phyloP scores from a whole-genome alignment of 495 filamentous ascomycete species.

The Xylaria telfairii region DNA sequence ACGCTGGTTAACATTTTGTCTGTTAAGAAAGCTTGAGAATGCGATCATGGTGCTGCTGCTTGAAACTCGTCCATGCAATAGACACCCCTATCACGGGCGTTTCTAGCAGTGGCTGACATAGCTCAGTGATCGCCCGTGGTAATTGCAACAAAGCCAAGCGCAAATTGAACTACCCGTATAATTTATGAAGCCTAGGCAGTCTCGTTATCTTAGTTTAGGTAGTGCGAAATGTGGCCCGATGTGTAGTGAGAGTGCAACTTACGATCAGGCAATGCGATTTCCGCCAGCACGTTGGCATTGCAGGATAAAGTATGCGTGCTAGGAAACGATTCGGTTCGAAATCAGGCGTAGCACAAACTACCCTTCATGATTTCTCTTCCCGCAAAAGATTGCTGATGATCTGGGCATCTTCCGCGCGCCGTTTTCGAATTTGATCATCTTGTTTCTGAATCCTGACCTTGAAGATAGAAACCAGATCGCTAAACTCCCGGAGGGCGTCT shows the following conservation, averaged over 20 bases:
- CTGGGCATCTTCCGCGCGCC: conserved; percentile 39
- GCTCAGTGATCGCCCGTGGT: not conserved
- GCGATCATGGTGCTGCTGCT: not conserved
- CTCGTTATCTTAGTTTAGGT: not conserved
- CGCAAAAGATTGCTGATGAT: conserved; percentile 44
- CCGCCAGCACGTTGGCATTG: not conserved
- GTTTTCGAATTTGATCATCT: conserved; percentile 22
- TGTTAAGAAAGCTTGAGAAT: not conserved
- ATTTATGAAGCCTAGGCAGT: not conserved
- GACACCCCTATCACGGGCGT: not conserved
- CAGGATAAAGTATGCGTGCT: not conserved
- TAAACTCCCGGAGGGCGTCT: conserved; percentile 39
- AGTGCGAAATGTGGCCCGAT: not conserved
- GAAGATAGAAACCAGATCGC: conserved; percentile 35
- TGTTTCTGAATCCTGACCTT: conserved; percentile 15
- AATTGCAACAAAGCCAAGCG: not conserved
- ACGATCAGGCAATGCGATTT: not conserved
- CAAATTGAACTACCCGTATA: too few species aligned
- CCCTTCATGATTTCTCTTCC: conserved; percentile 36
- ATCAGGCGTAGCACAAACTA: not conserved
- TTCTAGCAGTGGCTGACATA: not conserved
- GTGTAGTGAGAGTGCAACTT: not conserved
- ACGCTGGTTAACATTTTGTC: not conserved
- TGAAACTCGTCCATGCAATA: not conserved
- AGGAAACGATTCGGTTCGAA: not conserved